Conservation (phyloP, 176 grass and related monocot species). For the Phragmites australis region DNA sequence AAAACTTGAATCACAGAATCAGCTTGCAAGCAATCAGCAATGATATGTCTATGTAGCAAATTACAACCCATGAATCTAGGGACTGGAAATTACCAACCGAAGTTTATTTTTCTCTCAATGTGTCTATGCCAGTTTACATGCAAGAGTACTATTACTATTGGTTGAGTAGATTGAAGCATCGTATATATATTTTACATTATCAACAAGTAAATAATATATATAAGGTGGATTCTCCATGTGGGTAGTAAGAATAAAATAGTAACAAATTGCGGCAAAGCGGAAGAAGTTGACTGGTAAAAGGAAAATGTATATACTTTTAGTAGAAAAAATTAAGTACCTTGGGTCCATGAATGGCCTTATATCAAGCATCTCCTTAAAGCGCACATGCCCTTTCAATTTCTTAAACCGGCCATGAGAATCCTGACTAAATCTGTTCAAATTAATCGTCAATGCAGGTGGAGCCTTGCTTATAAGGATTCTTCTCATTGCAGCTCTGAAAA, state of each 20-base stretch:
- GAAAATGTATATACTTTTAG: not conserved
- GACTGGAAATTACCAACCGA: too few relatives aligned
- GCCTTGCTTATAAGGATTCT: conserved; percentile 78
- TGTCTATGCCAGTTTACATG: too few relatives aligned
- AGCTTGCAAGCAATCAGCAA: conserved; percentile 12
- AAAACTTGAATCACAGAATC: conserved; percentile 8
- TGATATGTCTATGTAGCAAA: not conserved
- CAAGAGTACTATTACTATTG: too few relatives aligned
- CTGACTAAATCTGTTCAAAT: conserved; percentile 94
- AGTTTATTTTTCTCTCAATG: too few relatives aligned
- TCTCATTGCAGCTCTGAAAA: conserved; percentile 84
- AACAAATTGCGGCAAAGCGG: not conserved
- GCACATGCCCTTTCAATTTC: conserved; percentile 80
- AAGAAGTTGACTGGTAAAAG: not conserved
- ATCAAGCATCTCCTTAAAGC: conserved; percentile 81
- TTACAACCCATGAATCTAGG: not conserved
- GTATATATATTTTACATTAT: not conserved
- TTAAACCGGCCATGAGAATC: conserved; percentile 72
- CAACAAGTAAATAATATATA: conserved; percentile 8
- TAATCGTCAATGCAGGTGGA: conserved; percentile 74
- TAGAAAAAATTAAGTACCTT: conserved; percentile 56
- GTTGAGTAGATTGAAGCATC: not conserved
- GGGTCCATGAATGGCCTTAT: conserved; percentile 69
- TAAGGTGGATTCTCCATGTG: not conserved
- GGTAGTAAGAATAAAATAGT: conserved; percentile 17